Percentiles rank a stretch among this genome's conserved stretches.
These are phyloP conservation scores for Mycena sp. DNA, from an alignment of 1,284 basidiomycete genomes.

Conservation along the genomic window DNA sequence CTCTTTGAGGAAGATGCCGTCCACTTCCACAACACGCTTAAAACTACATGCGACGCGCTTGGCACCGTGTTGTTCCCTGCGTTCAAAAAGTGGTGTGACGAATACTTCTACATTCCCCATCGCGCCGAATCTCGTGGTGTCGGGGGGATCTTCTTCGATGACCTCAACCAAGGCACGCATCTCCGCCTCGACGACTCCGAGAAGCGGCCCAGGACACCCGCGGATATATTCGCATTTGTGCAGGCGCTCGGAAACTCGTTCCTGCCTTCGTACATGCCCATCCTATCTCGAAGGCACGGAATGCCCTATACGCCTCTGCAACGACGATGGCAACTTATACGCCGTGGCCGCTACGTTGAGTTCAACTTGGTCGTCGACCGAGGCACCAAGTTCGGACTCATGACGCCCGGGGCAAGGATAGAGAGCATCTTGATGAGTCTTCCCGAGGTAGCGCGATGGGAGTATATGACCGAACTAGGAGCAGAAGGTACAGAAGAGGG, in stretches of 20 bases:
- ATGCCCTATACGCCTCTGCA: slow-evolving; percentile 70
- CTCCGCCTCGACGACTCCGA: slow-evolving; percentile 55
- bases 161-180: slow-evolving; percentile 58
- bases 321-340: slow-evolving; percentile 90
- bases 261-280: slow-evolving; percentile 89
- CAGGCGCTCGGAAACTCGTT: slow-evolving; percentile 80
- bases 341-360: slow-evolving; percentile 92
- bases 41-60: slow-evolving; percentile 76
- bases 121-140: slow-evolving; percentile 91
- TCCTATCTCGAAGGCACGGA: slow-evolving; percentile 68
- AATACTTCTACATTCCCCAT: slow-evolving; percentile 97
- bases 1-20: slow-evolving; percentile 88
- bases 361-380: slow-evolving; percentile 94
- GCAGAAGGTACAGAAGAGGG: slow-evolving; percentile 77
- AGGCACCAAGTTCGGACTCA: slow-evolving; percentile 89
- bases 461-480: slow-evolving; percentile 89
- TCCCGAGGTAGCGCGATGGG: slow-evolving; percentile 93
- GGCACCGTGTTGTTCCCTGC: slow-evolving; percentile 76
- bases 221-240: slow-evolving; percentile 83
- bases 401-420: slow-evolving; percentile 90
- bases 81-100: slow-evolving; percentile 97
- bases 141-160: slow-evolving; percentile 83
- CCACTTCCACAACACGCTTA: slow-evolving; percentile 78
- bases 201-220: slow-evolving; percentile 59
- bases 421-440: slow-evolving; percentile 95